Conservation (phyloP, 1,284 basidiomycete species). For the Ustilago xerochloae region DNA sequence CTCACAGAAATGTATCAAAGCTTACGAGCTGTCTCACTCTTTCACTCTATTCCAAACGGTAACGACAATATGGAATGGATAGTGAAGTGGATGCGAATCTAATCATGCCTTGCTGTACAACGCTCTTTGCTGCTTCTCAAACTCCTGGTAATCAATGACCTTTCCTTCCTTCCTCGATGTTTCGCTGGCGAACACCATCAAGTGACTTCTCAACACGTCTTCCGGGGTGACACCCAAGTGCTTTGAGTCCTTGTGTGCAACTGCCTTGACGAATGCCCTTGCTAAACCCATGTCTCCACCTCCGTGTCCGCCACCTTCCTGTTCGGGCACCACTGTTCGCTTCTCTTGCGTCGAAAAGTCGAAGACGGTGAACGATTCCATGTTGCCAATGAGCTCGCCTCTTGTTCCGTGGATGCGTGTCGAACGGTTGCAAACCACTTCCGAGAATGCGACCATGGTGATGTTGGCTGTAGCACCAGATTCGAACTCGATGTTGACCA, state of each 20-base stretch:
- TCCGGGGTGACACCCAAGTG: conserved; percentile 37
- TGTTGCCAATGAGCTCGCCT: conserved; percentile 38
- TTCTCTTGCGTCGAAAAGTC: conserved; percentile 39
- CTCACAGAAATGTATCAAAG: too few relatives aligned
- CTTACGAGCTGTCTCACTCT: not conserved
- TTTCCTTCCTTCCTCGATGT: conserved; percentile 21
- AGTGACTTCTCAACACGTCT: conserved; percentile 34
- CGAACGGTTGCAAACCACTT: conserved; percentile 41
- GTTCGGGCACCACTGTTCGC: conserved; percentile 19
- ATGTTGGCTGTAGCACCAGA: conserved; percentile 33
- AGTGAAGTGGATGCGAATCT: not conserved
- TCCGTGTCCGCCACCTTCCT: conserved; percentile 40
- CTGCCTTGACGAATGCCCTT: conserved; percentile 43
- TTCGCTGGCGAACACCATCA: conserved; percentile 38
- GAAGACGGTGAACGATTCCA: conserved; percentile 35
- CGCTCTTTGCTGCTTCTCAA: conserved; percentile 31
- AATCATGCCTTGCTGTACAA: conserved; percentile 10
- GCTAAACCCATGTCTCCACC: conserved; percentile 36
- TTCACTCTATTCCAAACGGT: too few relatives aligned
- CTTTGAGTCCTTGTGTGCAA: conserved; percentile 25
- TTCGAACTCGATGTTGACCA: conserved; percentile 45
- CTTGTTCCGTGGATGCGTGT: conserved; percentile 38
- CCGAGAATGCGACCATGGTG: conserved; percentile 37
- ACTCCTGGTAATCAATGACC: conserved; percentile 26
- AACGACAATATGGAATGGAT: too few relatives aligned